These are phyloP conservation scores for Calonectria naviculata DNA, from an alignment of 2,329 filamentous ascomycete genomes.

Conservation along the genomic window DNA sequence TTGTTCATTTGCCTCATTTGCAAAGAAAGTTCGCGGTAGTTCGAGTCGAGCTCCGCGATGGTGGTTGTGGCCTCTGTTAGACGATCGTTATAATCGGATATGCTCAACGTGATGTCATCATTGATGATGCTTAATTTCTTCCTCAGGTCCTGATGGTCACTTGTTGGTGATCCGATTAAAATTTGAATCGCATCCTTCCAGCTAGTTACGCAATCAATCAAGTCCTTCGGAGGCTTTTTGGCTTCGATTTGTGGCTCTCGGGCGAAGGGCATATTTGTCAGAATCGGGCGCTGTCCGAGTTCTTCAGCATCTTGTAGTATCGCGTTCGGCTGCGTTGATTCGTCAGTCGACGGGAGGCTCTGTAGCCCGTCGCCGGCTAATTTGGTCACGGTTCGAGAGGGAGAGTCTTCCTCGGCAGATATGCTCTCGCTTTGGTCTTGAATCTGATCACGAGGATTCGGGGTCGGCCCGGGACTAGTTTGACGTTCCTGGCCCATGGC, in stretches of 20 bases:
- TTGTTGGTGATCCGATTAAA: neutral
- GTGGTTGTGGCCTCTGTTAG: neutral
- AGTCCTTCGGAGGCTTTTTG: neutral
- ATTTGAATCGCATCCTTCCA: slow-evolving; percentile 3
- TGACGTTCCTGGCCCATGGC: neutral
- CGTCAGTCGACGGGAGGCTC: neutral
- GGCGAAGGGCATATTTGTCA: neutral
- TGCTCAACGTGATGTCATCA: neutral
- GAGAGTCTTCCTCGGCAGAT: neutral
- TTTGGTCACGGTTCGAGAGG: neutral
- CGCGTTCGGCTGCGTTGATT: neutral
- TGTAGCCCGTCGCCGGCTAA: neutral
- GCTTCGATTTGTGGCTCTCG: neutral
- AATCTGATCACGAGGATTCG: neutral
- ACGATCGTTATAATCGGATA: neutral
- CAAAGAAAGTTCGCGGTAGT: neutral
- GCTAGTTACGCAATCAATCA: neutral
- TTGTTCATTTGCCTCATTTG: neutral
- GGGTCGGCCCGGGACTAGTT: neutral
- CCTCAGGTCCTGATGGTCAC: neutral
- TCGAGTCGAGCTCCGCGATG: neutral
- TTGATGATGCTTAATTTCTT: neutral
- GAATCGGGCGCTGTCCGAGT: neutral
- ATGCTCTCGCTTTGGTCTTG: neutral
- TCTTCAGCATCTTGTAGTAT: neutral